Evolutionary conservation across 2,329 filamentous ascomycete species (phyloP).

Genomic region (Arthrobotrys pseudoclavata): DNA sequence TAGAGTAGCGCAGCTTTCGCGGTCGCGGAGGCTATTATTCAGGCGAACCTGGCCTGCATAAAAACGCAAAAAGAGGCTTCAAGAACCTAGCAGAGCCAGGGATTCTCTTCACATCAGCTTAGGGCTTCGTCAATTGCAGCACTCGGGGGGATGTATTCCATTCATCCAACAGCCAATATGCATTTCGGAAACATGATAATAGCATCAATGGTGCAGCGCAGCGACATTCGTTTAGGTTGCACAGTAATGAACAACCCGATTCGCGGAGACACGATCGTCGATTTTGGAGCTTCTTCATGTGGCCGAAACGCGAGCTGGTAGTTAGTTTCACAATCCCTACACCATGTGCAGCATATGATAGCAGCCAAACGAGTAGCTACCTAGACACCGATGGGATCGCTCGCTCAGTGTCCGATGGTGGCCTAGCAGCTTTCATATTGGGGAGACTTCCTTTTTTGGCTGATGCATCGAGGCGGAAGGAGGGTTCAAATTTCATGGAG

Average conservation of each 20-base stretch:
- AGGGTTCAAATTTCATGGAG: neutral
- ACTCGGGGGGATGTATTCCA: neutral
- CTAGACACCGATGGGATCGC: neutral
- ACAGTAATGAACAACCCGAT: neutral
- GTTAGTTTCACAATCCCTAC: neutral
- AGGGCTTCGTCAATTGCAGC: neutral
- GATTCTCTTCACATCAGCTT: neutral
- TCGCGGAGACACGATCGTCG: neutral
- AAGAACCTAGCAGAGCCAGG: neutral
- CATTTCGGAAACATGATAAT: neutral
- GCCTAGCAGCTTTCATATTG: neutral
- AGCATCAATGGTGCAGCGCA: neutral
- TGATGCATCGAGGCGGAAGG: neutral
- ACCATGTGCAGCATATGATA: neutral
- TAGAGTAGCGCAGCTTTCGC: neutral
- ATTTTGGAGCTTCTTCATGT: neutral
- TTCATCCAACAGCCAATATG: constrained; percentile 1
- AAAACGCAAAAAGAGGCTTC: neutral
- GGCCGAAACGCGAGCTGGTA: neutral
- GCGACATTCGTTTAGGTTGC: neutral
- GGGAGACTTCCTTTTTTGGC: neutral
- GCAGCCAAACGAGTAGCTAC: neutral
- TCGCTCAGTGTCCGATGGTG: constrained; percentile 2
- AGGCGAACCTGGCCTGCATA: constrained; percentile 8
- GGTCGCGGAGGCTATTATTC: constrained; percentile 13